Percentiles rank a stretch among this genome's conserved stretches.
Conservation (phyloP, 768 basidiomycete genomes). For the Pholiota conissans region DNA sequence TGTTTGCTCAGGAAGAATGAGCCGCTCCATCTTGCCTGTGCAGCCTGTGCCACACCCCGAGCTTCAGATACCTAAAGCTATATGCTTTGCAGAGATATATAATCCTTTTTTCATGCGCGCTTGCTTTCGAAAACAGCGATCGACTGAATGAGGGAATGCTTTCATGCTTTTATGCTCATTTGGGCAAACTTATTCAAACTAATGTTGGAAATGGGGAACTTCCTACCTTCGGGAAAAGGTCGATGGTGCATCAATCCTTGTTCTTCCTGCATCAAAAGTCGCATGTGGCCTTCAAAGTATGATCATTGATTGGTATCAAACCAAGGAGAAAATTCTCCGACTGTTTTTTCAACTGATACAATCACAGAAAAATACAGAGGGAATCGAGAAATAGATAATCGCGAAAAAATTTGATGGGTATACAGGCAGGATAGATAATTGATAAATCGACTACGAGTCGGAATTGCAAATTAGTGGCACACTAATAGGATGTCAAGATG, state of each 20-base stretch:
- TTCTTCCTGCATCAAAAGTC: neutral
- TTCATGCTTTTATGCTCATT: too few species aligned
- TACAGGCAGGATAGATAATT: constrained; percentile 18
- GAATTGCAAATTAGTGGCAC: constrained; percentile 15
- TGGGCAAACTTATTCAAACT: too few species aligned
- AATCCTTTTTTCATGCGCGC: neutral
- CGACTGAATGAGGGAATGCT: too few species aligned
- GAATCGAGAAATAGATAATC: neutral
- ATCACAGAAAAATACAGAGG: neutral
- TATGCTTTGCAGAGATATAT: too few species aligned
- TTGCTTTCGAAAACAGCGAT: neutral
- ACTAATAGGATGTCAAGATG: constrained; percentile 12
- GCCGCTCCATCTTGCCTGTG: constrained; percentile 55
- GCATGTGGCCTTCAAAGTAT: neutral
- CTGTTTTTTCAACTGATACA: neutral
- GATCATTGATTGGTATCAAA: constrained; percentile 8
- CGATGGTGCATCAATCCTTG: neutral
- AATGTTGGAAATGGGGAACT: neutral
- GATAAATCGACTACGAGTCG: constrained; percentile 10
- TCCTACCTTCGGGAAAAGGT: neutral
- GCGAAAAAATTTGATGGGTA: constrained; percentile 15
- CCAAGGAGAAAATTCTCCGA: constrained; percentile 3
- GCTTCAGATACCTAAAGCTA: neutral
- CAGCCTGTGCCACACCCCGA: constrained; percentile 56
- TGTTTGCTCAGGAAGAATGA: constrained; percentile 46